Percentiles rank a stretch among this genome's conserved stretches.
Conservation (phyloP, 1,284 basidiomycete genomes). For the Peniophora sp. region DNA sequence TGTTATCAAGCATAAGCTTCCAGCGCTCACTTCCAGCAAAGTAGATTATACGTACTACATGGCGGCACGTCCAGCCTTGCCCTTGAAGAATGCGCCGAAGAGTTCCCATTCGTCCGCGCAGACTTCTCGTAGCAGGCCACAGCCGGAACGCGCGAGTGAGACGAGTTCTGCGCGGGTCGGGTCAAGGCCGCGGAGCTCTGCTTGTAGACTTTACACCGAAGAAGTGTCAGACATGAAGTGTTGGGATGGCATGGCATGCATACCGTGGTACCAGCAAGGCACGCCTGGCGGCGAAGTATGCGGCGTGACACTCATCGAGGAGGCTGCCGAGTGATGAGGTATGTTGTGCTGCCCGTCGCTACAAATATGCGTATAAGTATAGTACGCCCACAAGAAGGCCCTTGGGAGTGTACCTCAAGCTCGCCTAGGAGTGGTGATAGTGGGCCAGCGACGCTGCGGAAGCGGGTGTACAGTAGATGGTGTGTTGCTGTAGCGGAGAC, state of each 20-base stretch:
- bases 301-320: conserved; percentile 75
- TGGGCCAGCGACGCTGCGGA: conserved; percentile 62
- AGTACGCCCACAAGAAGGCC: too few relatives aligned
- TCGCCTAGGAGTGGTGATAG: conserved; percentile 76
- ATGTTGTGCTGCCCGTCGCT: too few relatives aligned
- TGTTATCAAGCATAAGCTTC: too few relatives aligned
- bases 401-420: conserved; percentile 71
- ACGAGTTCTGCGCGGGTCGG: conserved; percentile 75
- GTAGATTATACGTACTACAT: conserved; percentile 78
- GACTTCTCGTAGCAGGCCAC: conserved; percentile 83
- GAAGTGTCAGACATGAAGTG: too few relatives aligned
- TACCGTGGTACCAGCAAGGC: conserved; percentile 54
- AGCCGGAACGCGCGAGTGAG: conserved; percentile 81
- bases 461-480: conserved; percentile 86
- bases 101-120: conserved; percentile 84
- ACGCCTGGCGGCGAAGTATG: conserved; percentile 73
- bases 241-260: too few relatives aligned
- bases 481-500: conserved; percentile 76
- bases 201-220: conserved; percentile 33
- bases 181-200: conserved; percentile 79
- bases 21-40: too few relatives aligned
- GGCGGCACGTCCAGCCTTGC: too few relatives aligned
- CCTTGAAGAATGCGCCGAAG: conserved; percentile 75
- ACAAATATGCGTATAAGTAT: too few relatives aligned
- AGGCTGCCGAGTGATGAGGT: conserved; percentile 30